Base-by-base conservation (phyloP, 2,329 filamentous ascomycete species). In the Elsinoe batatas region DNA sequence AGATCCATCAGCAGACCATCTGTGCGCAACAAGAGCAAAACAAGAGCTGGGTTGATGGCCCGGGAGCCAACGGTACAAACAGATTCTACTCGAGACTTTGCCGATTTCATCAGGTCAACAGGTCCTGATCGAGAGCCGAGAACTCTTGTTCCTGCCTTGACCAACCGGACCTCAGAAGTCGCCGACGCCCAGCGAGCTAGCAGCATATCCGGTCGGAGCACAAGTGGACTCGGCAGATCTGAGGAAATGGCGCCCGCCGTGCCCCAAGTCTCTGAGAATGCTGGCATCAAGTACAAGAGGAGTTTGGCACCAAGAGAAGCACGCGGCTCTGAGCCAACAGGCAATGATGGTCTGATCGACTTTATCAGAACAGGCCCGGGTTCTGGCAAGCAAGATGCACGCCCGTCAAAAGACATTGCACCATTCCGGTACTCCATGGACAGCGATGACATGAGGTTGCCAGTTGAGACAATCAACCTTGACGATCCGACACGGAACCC, bases 291-390 rank as follows among this genome's bases (percentile, higher is more conserved):
- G 26, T 59, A 59, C 17, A 57, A 61, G 59, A 44, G 51, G 57
- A 54, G 60, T 57, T 44, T 59, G 64, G 60, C 63, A 66, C 58
- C 66, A 12, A 60, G 65, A 51, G 59, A 54, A 26, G 64, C 91
- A 57, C 85, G 89, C 49, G 84, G 89, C 59, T 81, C 88, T 36
- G 76, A 78, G 40, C 78, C 82, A 13, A 78, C 83, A 50, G 84
- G 84, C 61, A 94, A 84, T 56, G 87, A 88, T 11, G 93, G 96
- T 58, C 74, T 98, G 57, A 95, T 96, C 61, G 91, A 97, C 67
- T 97, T 98, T 68, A 94, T 98, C 61, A 84, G 91, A 44, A 84
- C 88, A 66, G 91, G 91, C 0, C 90, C 90, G 2, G 85, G 87
- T 0, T 74, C 58, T 67, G 73, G 43, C 22, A 55, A 47, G 22